Evolutionary conservation across 345 rosid species (phyloP).

Genomic region (Eucalyptus cloeziana): DNA sequence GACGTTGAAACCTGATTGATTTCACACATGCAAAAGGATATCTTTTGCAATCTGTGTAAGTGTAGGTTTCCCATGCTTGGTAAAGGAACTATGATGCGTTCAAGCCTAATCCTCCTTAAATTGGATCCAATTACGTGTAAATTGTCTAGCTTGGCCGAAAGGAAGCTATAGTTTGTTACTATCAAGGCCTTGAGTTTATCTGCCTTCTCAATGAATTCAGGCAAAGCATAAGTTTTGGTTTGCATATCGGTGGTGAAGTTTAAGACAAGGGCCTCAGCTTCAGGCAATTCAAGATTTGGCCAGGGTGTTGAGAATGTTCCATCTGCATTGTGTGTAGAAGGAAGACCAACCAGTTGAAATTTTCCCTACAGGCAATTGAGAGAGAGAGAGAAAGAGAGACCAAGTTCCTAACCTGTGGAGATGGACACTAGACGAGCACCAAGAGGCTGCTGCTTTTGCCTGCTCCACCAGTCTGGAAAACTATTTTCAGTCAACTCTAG

Average conservation of each 20-base stretch:
- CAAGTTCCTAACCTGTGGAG: constrained; percentile 21
- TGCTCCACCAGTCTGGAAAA: constrained; percentile 36
- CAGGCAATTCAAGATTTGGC: constrained; percentile 21
- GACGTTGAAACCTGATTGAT: constrained; percentile 12
- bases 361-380: background rate
- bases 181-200: constrained; percentile 30
- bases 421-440: constrained; percentile 29
- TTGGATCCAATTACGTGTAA: constrained; percentile 20
- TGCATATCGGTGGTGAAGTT: background rate
- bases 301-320: constrained; percentile 29
- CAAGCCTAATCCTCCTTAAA: constrained; percentile 48
- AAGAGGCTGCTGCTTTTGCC: background rate
- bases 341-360: background rate
- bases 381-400: background rate
- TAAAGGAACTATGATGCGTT: constrained; percentile 15
- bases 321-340: constrained; percentile 11
- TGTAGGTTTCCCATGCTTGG: background rate
- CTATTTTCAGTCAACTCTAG: constrained; percentile 10
- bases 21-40: constrained; percentile 33
- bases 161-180: constrained; percentile 17
- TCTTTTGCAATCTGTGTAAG: constrained; percentile 19
- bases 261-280: constrained; percentile 33
- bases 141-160: constrained; percentile 12
- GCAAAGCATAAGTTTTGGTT: constrained; percentile 21
- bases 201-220: constrained; percentile 32